A percentile compares a stretch with the other conserved stretches of the same genome.
These are phyloP conservation scores for Irpex rosettiformis DNA, from an alignment of 1,284 basidiomycete genomes.

Conservation along the genomic window DNA sequence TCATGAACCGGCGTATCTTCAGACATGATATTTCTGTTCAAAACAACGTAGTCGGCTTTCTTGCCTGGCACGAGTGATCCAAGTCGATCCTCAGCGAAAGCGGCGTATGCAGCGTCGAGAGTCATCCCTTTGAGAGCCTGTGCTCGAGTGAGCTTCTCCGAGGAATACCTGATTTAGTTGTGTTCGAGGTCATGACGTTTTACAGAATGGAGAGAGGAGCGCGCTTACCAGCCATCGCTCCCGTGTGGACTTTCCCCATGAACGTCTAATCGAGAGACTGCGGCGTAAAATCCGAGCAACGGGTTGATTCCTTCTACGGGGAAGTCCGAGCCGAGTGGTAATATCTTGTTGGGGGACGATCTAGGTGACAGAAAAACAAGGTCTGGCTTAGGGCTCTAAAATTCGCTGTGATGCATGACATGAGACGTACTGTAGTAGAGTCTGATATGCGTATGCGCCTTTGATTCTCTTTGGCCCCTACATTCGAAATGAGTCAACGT, in stretches of 20 bases:
- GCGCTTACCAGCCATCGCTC: slow-evolving; percentile 66
- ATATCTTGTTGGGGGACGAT: slow-evolving; percentile 46
- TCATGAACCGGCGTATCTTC: slow-evolving; percentile 46
- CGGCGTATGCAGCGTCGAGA: slow-evolving; percentile 81
- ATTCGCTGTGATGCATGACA: neutral
- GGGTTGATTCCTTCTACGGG: slow-evolving; percentile 86
- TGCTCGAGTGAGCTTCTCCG: slow-evolving; percentile 67
- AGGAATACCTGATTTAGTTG: slow-evolving; percentile 52
- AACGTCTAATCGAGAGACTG: slow-evolving; percentile 68
- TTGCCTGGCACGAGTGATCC: slow-evolving; percentile 74
- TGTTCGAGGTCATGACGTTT: neutral
- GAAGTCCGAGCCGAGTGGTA: slow-evolving; percentile 89
- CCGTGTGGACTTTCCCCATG: slow-evolving; percentile 83
- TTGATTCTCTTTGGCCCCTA: slow-evolving; percentile 78
- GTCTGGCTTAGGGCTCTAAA: neutral
- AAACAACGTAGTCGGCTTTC: slow-evolving; percentile 82
- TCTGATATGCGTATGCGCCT: slow-evolving; percentile 87
- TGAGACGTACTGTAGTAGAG: slow-evolving; percentile 59
- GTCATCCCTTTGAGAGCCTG: slow-evolving; percentile 88
- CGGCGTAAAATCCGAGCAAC: slow-evolving; percentile 83
- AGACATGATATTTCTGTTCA: slow-evolving; percentile 78
- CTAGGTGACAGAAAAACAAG: slow-evolving; percentile 25
- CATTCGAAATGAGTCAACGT: neutral
- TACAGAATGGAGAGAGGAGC: slow-evolving; percentile 1
- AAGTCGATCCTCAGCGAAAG: slow-evolving; percentile 69